A percentile compares a stretch with the other conserved stretches of the same genome.
Conservation (phyloP, 306 rosid genomes). For the Oxytropis ochrocephala region DNA sequence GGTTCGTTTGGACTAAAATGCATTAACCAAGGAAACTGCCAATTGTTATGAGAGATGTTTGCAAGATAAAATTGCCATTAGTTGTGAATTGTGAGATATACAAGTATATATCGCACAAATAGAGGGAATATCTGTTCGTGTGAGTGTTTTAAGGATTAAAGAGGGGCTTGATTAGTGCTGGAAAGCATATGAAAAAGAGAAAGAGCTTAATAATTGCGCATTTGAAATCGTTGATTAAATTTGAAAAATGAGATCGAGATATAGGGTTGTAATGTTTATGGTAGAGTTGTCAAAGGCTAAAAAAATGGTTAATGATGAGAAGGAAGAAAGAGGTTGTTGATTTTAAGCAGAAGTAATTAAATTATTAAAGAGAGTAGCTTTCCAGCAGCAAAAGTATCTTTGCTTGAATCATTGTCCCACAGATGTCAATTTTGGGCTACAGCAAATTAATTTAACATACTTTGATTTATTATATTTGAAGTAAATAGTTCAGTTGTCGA, state of each 20-base stretch:
- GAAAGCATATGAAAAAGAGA: neutral
- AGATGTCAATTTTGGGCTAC: constrained; percentile 12
- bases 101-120: neutral
- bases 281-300: constrained; percentile 22
- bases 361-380: constrained; percentile 30
- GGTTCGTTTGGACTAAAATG: too few species aligned
- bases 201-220: neutral
- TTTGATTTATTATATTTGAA: too few species aligned
- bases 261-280: neutral
- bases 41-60: too few species aligned
- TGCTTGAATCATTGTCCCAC: constrained; percentile 21
- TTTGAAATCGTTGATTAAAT: neutral
- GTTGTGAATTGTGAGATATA: too few species aligned
- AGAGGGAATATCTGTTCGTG: neutral
- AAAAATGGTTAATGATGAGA: constrained; percentile 29
- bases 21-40: too few species aligned
- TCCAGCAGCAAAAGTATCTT: constrained; percentile 23
- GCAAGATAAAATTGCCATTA: too few species aligned
- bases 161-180: neutral
- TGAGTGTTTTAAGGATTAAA: neutral
- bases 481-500: too few species aligned
- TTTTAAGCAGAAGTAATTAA: constrained; percentile 10
- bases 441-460: too few species aligned
- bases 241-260: neutral
- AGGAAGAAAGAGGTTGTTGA: constrained; percentile 30